phyloP scores from a whole-genome alignment of 2,329 filamentous ascomycete species.

The Clonostachys sp. region DNA sequence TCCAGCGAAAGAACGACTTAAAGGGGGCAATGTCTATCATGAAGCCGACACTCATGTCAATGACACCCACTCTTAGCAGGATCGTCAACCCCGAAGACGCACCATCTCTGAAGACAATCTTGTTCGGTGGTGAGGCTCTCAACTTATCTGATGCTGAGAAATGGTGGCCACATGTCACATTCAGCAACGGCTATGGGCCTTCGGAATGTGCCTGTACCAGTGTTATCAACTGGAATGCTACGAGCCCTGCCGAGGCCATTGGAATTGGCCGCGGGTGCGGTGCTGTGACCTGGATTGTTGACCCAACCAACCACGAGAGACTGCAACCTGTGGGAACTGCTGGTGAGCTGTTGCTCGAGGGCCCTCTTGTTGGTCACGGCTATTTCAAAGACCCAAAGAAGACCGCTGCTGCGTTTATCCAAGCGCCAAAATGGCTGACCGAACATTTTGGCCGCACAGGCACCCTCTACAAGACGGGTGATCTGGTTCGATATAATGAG shows the following conservation, averaged over 20 bases:
- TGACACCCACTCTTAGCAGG: constrained; percentile 10
- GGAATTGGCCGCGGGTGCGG: constrained; percentile 5
- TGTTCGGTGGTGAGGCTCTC: constrained; percentile 8
- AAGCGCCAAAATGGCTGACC: neutral
- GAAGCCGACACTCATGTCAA: constrained; percentile 13
- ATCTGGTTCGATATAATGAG: constrained; percentile 36
- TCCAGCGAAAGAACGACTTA: constrained; percentile 39
- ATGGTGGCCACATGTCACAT: constrained; percentile 2
- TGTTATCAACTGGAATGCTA: neutral
- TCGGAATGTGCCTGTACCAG: constrained; percentile 26
- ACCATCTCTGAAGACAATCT: constrained; percentile 4
- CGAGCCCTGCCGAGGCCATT: neutral
- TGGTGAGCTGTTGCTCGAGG: constrained; percentile 41
- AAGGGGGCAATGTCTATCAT: constrained; percentile 31
- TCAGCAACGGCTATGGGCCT: constrained; percentile 34
- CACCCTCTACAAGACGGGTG: constrained; percentile 36
- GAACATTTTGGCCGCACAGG: neutral
- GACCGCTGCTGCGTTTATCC: neutral
- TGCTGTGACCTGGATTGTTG: constrained; percentile 27
- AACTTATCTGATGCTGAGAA: constrained; percentile 1
- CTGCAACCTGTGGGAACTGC: constrained; percentile 13
- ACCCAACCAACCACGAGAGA: constrained; percentile 15
- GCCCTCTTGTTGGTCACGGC: constrained; percentile 44
- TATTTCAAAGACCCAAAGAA: constrained; percentile 5
- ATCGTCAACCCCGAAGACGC: constrained; percentile 7